phyloP scores from a whole-genome alignment of 257 asterid species.

The Fraxinus anomala region DNA sequence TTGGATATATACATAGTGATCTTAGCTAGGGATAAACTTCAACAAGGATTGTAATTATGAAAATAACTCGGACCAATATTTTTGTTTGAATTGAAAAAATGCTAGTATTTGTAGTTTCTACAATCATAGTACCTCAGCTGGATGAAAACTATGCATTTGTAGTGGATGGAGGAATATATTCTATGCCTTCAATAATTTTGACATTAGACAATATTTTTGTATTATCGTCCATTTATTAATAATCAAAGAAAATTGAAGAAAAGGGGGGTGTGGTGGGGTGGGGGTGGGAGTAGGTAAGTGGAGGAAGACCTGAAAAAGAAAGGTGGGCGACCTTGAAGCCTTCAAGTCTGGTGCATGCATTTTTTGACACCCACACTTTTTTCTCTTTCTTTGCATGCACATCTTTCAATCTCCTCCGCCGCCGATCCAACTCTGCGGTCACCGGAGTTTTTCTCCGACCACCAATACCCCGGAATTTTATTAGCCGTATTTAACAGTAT shows the following conservation, averaged over 20 bases:
- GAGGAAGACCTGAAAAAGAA: slow-evolving; percentile 18
- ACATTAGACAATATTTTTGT: no score
- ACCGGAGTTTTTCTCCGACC: slow-evolving; percentile 25
- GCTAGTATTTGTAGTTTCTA: no score
- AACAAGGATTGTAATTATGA: no score
- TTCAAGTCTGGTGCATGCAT: slow-evolving; percentile 29
- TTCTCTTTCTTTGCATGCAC: slow-evolving; percentile 23
- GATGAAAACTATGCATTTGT: no score
- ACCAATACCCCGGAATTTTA: not conserved
- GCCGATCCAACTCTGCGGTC: not conserved
- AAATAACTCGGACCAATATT: no score
- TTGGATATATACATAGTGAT: no score
- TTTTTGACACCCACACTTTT: not conserved
- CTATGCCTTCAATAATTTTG: not conserved
- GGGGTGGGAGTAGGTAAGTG: slow-evolving; percentile 14
- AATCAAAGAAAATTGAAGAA: not conserved
- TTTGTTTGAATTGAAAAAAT: no score
- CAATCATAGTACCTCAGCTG: no score
- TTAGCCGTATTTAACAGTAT: not conserved
- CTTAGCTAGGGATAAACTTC: no score
- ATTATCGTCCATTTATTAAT: not conserved
- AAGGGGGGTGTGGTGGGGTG: not conserved
- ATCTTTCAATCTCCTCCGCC: not conserved
- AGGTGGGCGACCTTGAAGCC: slow-evolving; percentile 30
- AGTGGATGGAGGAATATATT: slow-evolving; percentile 8